A percentile compares a stretch with the other conserved stretches of the same genome.
These are phyloP conservation scores for Pichia nanzhaoensis DNA, from an alignment of 805 yeast species.

Conservation along the genomic window DNA sequence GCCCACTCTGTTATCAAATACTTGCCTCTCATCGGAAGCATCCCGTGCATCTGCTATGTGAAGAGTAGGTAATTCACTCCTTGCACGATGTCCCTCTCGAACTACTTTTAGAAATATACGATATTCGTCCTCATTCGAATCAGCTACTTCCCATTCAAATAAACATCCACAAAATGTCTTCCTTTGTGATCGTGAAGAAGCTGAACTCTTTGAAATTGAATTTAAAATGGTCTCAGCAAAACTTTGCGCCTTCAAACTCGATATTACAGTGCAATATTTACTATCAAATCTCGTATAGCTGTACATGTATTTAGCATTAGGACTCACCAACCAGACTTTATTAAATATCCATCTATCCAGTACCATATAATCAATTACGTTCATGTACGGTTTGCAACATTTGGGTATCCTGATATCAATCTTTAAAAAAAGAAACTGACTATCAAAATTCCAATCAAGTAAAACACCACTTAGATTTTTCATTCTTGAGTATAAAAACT, in stretches of 20 bases:
- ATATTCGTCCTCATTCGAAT: neutral
- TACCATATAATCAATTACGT: constrained; percentile 13
- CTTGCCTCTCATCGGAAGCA: neutral
- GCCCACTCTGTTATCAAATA: neutral
- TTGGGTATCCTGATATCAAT: constrained; percentile 15
- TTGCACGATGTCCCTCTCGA: neutral
- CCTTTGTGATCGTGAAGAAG: no score
- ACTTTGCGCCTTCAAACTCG: neutral
- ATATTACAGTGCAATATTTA: neutral
- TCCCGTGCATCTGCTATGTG: neutral
- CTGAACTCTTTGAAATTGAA: no score
- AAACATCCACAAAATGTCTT: constrained; percentile 6
- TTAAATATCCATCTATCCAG: constrained; percentile 26
- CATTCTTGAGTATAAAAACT: constrained; percentile 20
- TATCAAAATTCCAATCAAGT: constrained; percentile 3
- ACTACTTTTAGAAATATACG: neutral
- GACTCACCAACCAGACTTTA: constrained; percentile 10
- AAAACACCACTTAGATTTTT: constrained; percentile 11
- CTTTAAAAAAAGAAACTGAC: constrained; percentile 8
- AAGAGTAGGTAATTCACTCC: neutral
- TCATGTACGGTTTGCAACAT: neutral
- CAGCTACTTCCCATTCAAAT: neutral
- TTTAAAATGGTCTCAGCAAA: neutral
- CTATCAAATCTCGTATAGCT: constrained; percentile 12
- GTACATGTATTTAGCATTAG: constrained; percentile 4